Base-by-base conservation (phyloP, 345 rosid genomes). In the Linum lewisii region DNA sequence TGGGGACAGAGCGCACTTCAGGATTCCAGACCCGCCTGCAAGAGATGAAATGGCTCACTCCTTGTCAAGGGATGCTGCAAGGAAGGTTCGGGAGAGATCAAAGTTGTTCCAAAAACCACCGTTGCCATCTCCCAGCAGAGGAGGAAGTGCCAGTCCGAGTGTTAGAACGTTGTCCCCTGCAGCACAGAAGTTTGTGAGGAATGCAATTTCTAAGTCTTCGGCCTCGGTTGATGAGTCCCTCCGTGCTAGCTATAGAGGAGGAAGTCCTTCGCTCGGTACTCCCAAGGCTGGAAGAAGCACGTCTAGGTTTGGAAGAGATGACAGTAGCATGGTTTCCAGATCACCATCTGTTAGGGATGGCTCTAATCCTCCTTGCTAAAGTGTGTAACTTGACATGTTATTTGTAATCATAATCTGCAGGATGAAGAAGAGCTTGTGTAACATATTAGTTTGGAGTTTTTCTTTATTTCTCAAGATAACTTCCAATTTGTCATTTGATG, bases 111-210 rank as follows among this genome's bases (percentile, higher is more conserved):
- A 77, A 74, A 93, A 87, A 70, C 97, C 96, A 10, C 99, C 97
- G 0, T 67, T 93, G 78, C 90, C 88, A 21, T 87, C 99, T 5
- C 97, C 96, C 16, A 82, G 71, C 61, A 80, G 95, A 72, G 88
- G 90, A n/a, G 99, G 97, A 26, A 87, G 99, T 72, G 95, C 96
- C 22, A 87, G 96, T 80, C 97, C 99, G 7, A 84, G 72, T 68
- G 84, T 73, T 19, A 73, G 89, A 36, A 79, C 81, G 13, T 82
- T 90, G 50, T 93, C 99, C 49, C 92, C 99, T 6, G 99, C 99
- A 59, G 97, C 97, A 7, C 99, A 81, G 81, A 93, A 93, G 84
- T 90, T 93, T 69, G 81, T 81, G 65, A 87, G 95, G 70, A 81
- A 72, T 65, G 92, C 96, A 34, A 84, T 93, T 61, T 89, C 91